Base-by-base conservation (phyloP, 768 basidiomycete species). In the Sporobolomyces pararoseus region DNA sequence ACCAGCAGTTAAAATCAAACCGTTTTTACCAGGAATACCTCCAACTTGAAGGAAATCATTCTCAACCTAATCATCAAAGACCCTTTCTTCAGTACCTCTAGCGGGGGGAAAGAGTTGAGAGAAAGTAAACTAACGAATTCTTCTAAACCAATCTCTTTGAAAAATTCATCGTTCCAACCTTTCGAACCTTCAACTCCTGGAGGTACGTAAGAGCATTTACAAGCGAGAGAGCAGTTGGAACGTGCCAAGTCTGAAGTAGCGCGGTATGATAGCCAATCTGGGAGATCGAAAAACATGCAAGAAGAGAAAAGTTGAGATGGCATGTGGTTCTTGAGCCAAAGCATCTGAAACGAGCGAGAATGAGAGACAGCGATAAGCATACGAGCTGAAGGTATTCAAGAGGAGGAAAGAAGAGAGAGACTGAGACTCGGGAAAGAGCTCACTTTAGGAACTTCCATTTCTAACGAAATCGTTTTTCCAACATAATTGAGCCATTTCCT, bases 311-410 rank as follows among this genome's bases (percentile, higher is more conserved):
- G 83, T 16, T 84, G 81, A 0, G 85, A 78, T 3, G 84, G 77
- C 93, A 98, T 94, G 81, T 89, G 83, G 68, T 86, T 87, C 80
- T 94, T 97, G 50, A 98, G 84, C 96, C 96, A 98, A 34, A 98
- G 86, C 35, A 94, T 88, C 80, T 76, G 59, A n/a, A 3, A 2
- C 46, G 47, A 32, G 17, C 16, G 61, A 7, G 17, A 7, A 49
- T 49, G 7, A 32, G n/a, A n/a, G n/a, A n/a, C n/a, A n/a, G n/a
- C n/a, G n/a, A n/a, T n/a, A n/a, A n/a, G n/a, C n/a, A n/a, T 29
- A 6, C 25, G 25, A 46, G 58, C 0, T 23, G 32, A 0, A 27
- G 13, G 19, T 35, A 29, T 3, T 19, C 29, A 37, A 23, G 0
- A 42, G 39, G 10, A 17, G 10, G n/a, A 3, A n/a, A 19, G n/a